A percentile compares a stretch with the other conserved stretches of the same genome.
Conservation (phyloP, 768 basidiomycete genomes). For the Calocera cornea region DNA sequence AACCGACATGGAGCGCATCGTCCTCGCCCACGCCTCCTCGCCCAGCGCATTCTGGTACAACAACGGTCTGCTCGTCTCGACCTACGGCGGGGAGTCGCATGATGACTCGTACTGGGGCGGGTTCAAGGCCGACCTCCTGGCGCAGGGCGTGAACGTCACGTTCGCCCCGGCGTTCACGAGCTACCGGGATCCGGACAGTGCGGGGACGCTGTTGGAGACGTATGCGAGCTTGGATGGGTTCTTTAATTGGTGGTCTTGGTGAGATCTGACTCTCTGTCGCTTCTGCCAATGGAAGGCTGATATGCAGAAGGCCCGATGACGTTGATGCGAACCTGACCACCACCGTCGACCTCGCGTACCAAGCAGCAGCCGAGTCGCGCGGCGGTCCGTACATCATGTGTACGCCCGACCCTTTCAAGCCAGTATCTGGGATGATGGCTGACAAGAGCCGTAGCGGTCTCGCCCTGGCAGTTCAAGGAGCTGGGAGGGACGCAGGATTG, state of each 20-base stretch:
- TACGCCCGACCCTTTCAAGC: background rate
- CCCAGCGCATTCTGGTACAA: background rate
- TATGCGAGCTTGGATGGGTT: conserved; percentile 23
- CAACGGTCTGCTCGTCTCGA: background rate
- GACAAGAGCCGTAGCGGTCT: background rate
- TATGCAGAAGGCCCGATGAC: conserved; percentile 3
- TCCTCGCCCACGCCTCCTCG: background rate
- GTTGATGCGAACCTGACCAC: conserved; percentile 5
- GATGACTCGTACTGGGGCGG: background rate
- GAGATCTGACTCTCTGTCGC: conserved; percentile 20
- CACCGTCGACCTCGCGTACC: conserved; percentile 5
- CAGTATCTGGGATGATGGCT: too few species aligned
- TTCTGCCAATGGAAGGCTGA: background rate
- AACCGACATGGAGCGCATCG: background rate
- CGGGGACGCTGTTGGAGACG: conserved; percentile 15
- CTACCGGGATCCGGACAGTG: conserved; percentile 18
- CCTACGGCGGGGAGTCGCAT: background rate
- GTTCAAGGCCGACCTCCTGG: background rate
- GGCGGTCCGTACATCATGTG: conserved; percentile 11
- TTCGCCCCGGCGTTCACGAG: conserved; percentile 24
- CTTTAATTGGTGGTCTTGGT: conserved; percentile 29
- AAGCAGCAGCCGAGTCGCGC: background rate
- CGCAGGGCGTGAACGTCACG: background rate
- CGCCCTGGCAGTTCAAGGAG: conserved; percentile 12
- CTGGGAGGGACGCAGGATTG: conserved; percentile 8